These are phyloP conservation scores for Dysphania ambrosioides DNA, from an alignment of 148 eudicot species.

Conservation along the genomic window DNA sequence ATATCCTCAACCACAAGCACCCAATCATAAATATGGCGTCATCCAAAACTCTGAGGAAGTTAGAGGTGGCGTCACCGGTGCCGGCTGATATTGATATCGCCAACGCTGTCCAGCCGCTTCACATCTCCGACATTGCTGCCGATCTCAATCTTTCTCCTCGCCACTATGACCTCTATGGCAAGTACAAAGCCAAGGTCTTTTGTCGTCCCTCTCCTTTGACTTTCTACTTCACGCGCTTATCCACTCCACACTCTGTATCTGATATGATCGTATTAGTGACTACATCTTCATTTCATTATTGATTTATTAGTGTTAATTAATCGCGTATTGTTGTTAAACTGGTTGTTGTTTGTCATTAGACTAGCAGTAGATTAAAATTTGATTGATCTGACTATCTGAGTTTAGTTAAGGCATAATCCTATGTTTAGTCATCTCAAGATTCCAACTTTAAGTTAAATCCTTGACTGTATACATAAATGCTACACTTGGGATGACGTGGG, in stretches of 20 bases:
- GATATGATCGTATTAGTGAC: background rate
- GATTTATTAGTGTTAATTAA: background rate
- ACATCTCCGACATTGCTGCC: conserved; percentile 72
- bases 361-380: too few species aligned
- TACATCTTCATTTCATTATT: background rate
- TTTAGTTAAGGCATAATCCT: background rate
- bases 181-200: conserved; percentile 99
- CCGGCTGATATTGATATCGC: conserved; percentile 96
- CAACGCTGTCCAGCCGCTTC: conserved; percentile 67
- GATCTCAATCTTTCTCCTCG: conserved; percentile 56
- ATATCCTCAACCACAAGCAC: too few species aligned
- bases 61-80: conserved; percentile 68
- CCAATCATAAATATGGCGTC: conserved; percentile 41
- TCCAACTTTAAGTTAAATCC: background rate
- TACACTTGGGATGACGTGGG: background rate
- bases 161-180: conserved; percentile 90
- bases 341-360: too few species aligned
- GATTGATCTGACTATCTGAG: background rate
- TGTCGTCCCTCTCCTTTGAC: background rate
- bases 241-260: too few species aligned
- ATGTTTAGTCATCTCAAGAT: background rate
- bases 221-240: background rate
- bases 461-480: background rate
- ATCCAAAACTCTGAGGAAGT: conserved; percentile 46
- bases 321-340: too few species aligned